Conservation (phyloP, 371 early-diverging fungal species). For the Mucor lusitanicus region DNA sequence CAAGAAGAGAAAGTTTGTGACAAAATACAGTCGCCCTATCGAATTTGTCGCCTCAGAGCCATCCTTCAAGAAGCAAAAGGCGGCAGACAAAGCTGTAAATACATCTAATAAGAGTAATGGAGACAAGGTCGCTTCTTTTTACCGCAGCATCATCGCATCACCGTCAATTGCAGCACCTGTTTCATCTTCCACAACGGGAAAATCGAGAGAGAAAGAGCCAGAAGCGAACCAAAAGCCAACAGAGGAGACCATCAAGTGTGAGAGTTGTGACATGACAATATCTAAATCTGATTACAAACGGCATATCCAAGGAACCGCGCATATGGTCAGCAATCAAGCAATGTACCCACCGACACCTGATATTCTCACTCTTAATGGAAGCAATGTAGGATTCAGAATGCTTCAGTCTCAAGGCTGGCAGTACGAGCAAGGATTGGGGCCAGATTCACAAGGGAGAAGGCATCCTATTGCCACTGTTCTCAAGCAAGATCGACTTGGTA, state of each 20-base stretch:
- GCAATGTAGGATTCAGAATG: conserved; percentile 51
- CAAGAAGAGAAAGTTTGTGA: not conserved
- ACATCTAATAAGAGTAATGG: not conserved
- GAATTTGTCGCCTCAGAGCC: conserved; percentile 4
- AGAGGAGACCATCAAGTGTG: conserved; percentile 18
- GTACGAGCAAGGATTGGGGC: conserved; percentile 55
- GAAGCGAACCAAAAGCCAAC: not conserved
- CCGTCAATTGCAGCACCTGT: not conserved
- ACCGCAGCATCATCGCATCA: not conserved
- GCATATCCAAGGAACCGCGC: conserved; percentile 38
- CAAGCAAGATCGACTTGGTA: conserved; percentile 50
- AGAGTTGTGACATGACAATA: conserved; percentile 25
- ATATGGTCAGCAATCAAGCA: conserved; percentile 26
- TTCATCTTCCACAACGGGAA: not conserved
- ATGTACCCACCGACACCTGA: conserved; percentile 12
- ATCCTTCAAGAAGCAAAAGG: not conserved
- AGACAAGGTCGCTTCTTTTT: conserved; percentile 16
- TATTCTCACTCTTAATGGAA: conserved; percentile 24
- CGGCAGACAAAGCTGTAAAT: not conserved
- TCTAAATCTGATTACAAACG: conserved; percentile 12
- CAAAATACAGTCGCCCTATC: conserved; percentile 14
- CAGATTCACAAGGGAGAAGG: conserved; percentile 43
- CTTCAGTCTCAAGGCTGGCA: conserved; percentile 56
- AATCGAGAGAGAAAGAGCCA: not conserved
- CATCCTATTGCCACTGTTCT: conserved; percentile 53